phyloP scores from a whole-genome alignment of 306 rosid genomes.

The Vigna nakashimae region DNA sequence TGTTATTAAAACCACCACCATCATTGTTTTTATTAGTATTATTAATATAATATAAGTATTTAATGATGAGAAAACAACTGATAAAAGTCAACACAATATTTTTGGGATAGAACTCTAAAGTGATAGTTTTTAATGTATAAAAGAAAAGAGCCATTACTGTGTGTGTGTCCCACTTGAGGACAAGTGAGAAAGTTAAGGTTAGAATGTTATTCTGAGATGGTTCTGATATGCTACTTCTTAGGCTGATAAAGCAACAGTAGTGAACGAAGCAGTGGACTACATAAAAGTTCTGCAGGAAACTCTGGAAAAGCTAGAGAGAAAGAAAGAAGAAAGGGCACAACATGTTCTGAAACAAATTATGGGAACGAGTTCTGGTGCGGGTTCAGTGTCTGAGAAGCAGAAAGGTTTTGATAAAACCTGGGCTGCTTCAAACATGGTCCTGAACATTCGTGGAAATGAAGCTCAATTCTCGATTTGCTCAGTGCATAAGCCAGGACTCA shows the following conservation, averaged over 20 bases:
- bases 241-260: slow-evolving; percentile 72
- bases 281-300: slow-evolving; percentile 54
- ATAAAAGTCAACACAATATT: no score
- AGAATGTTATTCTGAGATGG: not conserved
- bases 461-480: slow-evolving; percentile 70
- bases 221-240: not conserved
- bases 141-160: not conserved
- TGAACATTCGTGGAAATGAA: slow-evolving; percentile 56
- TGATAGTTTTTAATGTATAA: no score
- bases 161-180: not conserved
- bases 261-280: slow-evolving; percentile 69
- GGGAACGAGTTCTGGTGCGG: not conserved
- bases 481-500: slow-evolving; percentile 50
- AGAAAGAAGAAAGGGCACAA: slow-evolving; percentile 56
- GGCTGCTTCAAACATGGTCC: slow-evolving; percentile 58
- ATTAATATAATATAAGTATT: no score
- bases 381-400: slow-evolving; percentile 15
- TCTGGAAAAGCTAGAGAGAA: slow-evolving; percentile 53
- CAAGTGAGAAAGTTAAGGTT: not conserved
- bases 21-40: no score
- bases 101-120: no score
- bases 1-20: no score
- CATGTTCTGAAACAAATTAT: not conserved
- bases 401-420: slow-evolving; percentile 59
- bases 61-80: no score